Conservation (phyloP, 805 yeast genomes). For the Wickerhamia fluorescens region DNA sequence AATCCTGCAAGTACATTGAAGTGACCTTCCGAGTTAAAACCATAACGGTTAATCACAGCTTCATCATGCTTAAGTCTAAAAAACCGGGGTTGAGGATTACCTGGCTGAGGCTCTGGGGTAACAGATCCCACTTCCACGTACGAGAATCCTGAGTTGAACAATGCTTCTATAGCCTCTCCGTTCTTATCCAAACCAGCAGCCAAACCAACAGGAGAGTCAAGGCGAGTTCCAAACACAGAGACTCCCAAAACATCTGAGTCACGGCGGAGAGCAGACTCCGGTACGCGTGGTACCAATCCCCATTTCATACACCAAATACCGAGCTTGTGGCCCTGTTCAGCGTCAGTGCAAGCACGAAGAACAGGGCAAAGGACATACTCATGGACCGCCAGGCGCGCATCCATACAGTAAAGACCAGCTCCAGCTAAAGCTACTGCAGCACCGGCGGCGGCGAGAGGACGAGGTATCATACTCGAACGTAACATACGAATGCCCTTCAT, state of each 20-base stretch:
- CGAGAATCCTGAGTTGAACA: constrained; percentile 73
- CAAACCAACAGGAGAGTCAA: constrained; percentile 78
- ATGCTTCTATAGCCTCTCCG: constrained; percentile 82
- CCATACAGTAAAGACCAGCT: constrained; percentile 52
- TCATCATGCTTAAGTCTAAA: constrained; percentile 79
- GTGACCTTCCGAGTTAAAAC: constrained; percentile 91
- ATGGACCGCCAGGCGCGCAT: constrained; percentile 77
- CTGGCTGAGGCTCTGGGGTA: constrained; percentile 90
- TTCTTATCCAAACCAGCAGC: constrained; percentile 97
- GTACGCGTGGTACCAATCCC: constrained; percentile 60
- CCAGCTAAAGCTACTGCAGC: constrained; percentile 21
- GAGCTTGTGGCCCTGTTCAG: constrained; percentile 77
- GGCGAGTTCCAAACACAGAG: constrained; percentile 55
- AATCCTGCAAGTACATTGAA: constrained; percentile 63
- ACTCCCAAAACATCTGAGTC: constrained; percentile 44
- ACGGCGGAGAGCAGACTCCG: constrained; percentile 40
- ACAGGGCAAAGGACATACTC: constrained; percentile 78
- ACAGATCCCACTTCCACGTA: constrained; percentile 91
- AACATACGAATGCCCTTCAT: constrained; percentile 2
- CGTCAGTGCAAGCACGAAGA: constrained; percentile 61
- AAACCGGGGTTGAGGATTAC: constrained; percentile 89
- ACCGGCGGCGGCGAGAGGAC: constrained; percentile 10
- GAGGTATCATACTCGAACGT: constrained; percentile 14
- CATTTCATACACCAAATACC: constrained; percentile 66
- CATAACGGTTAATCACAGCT: constrained; percentile 91